These are phyloP conservation scores for Pecoramyces ruminantium DNA, from an alignment of 192 early-diverging fungal species.

Conservation along the genomic window DNA sequence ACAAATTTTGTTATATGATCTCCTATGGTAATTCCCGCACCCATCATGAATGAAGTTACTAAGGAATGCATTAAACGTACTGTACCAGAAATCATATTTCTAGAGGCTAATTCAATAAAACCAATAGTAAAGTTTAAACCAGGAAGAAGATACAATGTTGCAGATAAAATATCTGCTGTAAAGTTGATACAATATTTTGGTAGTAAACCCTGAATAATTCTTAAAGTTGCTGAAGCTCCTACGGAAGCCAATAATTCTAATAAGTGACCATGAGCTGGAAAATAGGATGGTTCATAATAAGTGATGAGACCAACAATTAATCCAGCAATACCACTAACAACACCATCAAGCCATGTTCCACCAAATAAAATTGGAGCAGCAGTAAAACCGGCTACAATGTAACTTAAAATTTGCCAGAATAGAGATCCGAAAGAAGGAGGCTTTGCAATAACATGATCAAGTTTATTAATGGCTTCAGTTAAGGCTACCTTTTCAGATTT, in stretches of 20 bases:
- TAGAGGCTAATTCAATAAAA: slow-evolving; percentile 72
- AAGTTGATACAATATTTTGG: not conserved
- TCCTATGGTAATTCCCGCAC: slow-evolving; percentile 32
- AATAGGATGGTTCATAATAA: not conserved
- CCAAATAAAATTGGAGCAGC: not conserved
- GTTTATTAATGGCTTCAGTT: not conserved
- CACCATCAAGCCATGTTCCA: not conserved
- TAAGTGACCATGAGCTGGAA: not conserved
- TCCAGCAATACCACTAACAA: not conserved
- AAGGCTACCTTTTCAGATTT: not conserved
- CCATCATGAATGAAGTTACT: slow-evolving; percentile 59
- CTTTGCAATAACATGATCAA: not conserved
- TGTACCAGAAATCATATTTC: slow-evolving; percentile 73
- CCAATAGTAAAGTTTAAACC: slow-evolving; percentile 66
- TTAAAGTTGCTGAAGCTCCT: not conserved
- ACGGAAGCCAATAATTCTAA: not conserved
- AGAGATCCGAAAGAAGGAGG: not conserved
- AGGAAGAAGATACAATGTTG: slow-evolving; percentile 41
- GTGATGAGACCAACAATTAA: not conserved
- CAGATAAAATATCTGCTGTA: slow-evolving; percentile 32
- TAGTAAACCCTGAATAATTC: not conserved
- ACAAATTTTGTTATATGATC: not conserved
- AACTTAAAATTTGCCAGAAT: not conserved
- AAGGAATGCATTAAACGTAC: slow-evolving; percentile 68
- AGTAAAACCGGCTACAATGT: not conserved